Percentiles rank a stretch among this genome's conserved stretches.
Conservation (phyloP, 192 early-diverging fungal genomes). For the Thamnidium elegans region DNA sequence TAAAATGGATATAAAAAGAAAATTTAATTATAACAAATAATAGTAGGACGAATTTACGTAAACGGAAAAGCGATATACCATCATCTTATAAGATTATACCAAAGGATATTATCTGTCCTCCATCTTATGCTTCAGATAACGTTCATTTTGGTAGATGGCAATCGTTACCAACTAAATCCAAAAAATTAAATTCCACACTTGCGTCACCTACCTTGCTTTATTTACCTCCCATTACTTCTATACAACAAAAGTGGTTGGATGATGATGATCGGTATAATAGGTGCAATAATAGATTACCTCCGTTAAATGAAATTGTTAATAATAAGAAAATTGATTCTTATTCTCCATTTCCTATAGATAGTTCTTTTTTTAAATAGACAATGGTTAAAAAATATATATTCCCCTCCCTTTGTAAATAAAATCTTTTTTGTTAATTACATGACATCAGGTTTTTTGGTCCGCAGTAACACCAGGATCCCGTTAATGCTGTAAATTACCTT, state of each 20-base stretch:
- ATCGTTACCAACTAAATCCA: not conserved
- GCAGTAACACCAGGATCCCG: too few species aligned
- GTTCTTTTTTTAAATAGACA: not conserved
- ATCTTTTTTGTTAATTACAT: too few species aligned
- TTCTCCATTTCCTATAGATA: slow-evolving; percentile 6
- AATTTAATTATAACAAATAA: not conserved
- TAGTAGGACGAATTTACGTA: not conserved
- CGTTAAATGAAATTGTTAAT: not conserved
- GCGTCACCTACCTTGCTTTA: not conserved
- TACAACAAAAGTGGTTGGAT: not conserved
- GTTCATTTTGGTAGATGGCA: slow-evolving; percentile 19
- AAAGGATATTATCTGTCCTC: not conserved
- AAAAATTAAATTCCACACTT: not conserved
- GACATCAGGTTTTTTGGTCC: too few species aligned
- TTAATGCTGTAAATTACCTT: too few species aligned
- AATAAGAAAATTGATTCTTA: not conserved
- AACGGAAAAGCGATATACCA: slow-evolving; percentile 4
- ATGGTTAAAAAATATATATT: too few species aligned
- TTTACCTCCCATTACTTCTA: slow-evolving; percentile 2
- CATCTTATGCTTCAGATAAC: slow-evolving; percentile 13
- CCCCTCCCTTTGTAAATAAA: too few species aligned
- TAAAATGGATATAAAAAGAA: slow-evolving; percentile 2
- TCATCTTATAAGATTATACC: slow-evolving; percentile 8
- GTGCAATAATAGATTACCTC: slow-evolving; percentile 7
- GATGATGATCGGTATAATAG: not conserved